These are phyloP conservation scores for Aegilops longissima DNA, from an alignment of 176 grass and related monocot genomes.

Conservation along the genomic window DNA sequence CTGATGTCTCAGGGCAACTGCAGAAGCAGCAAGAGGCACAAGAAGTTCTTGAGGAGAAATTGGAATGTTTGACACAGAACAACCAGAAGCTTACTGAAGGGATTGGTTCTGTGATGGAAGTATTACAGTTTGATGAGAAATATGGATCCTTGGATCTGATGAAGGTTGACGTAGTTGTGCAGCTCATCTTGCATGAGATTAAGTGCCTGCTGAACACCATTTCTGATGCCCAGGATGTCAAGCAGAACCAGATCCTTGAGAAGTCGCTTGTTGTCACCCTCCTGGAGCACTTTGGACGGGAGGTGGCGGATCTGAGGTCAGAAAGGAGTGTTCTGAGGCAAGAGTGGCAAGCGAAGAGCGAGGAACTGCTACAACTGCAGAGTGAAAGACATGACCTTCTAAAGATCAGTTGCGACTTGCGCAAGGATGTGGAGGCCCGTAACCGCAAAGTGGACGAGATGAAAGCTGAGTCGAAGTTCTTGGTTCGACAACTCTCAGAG, in stretches of 20 bases:
- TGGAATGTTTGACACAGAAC: conserved; percentile 36
- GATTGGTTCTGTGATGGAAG: conserved; percentile 64
- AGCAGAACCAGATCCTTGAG: conserved; percentile 78
- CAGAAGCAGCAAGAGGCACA: conserved; percentile 45
- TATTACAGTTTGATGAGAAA: conserved; percentile 76
- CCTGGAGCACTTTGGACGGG: conserved; percentile 85
- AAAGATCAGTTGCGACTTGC: conserved; percentile 46
- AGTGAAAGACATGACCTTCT: conserved; percentile 49
- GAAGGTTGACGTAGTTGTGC: conserved; percentile 85
- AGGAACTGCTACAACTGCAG: conserved; percentile 55
- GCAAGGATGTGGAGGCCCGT: conserved; percentile 55
- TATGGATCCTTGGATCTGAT: conserved; percentile 67
- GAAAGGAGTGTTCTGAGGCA: conserved; percentile 62
- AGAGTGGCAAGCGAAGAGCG: conserved; percentile 55
- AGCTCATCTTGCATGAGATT: conserved; percentile 92
- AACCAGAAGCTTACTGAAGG: conserved; percentile 60
- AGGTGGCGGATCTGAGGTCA: conserved; percentile 78
- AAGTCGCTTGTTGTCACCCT: conserved; percentile 88
- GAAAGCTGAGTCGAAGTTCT: conserved; percentile 69
- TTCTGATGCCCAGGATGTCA: conserved; percentile 82
- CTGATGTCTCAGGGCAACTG: conserved; percentile 24
- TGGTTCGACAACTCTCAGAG: conserved; percentile 67
- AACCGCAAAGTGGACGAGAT: conserved; percentile 60
- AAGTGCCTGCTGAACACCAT: conserved; percentile 64
- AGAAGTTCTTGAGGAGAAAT: conserved; percentile 42